Base-by-base conservation (phyloP, 2,329 filamentous ascomycete genomes). In the Tolypocladium tundrense region DNA sequence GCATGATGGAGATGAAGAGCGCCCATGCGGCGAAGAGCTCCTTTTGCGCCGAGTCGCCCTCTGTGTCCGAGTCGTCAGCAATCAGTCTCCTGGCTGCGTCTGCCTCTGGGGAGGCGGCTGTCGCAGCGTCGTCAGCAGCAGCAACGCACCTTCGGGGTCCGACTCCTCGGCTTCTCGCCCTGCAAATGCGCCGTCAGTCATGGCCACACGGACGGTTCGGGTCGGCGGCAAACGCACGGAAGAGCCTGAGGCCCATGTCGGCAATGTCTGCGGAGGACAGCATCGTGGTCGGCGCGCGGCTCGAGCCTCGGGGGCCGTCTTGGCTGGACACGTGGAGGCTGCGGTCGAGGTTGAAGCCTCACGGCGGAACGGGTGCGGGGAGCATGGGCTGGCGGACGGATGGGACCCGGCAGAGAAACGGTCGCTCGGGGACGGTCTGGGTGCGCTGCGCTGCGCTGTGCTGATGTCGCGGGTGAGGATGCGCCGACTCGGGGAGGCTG, bases 11-110 rank as follows among this genome's bases (percentile, higher is more conserved):
- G 69, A 99, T 99, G 76, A 97, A 96, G 64, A 99, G 86, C 37
- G 93, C 92, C 91, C 91, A 97, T 77, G 94, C 97, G 67, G 92
- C 88, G 70, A 91, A 90, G 63, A 96, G 89, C 78, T 99, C 94
- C 79, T 96, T 92, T 74, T 96, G 85, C 53, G 90, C 88, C 50
- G 90, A 88, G 73, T 96, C 91, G 60, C 87, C 84, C 66, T 86
- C 84, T 84, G 64, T 77, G 57, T 35, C 31, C 3, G 13, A 59
- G 56, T 57, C 40, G 56, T 60, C 51, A 63, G 55, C 55, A 35
- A 39, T 40, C 1, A 45, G 55, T n/a, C 53, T 24, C 27, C 42
- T 19, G 45, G 39, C 27, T 52, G 21, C 6, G 39, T 53, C 41
- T 2, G 6, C 19, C 24, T 43, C 43, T 42, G 14, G 31, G 11